Evolutionary conservation across 192 early-diverging fungal species (phyloP).

Genomic region (Mortierella alpina): DNA sequence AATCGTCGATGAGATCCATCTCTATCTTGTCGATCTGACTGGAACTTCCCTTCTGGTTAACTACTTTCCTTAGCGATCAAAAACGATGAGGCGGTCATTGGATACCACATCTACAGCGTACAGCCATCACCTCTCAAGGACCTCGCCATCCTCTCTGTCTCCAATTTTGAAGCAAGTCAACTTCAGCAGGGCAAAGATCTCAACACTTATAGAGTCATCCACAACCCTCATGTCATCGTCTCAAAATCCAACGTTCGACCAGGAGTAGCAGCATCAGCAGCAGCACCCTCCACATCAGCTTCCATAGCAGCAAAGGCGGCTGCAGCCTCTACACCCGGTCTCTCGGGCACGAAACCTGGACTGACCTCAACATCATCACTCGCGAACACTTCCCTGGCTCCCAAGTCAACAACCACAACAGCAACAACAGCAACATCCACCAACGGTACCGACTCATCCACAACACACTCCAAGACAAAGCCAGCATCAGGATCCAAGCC

Average conservation of each 20-base stretch:
- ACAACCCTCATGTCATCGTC: conserved; percentile 14
- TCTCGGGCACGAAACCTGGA: neutral
- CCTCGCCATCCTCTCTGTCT: conserved; percentile 22
- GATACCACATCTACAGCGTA: conserved; percentile 48
- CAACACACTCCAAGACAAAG: conserved; percentile 2
- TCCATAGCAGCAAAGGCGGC: neutral
- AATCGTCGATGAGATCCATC: neutral
- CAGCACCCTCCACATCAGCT: neutral
- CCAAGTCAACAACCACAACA: neutral
- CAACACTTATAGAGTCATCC: conserved; percentile 25
- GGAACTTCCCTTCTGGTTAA: neutral
- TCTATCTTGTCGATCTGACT: neutral
- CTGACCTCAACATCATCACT: conserved; percentile 2
- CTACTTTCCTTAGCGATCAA: conserved; percentile 7
- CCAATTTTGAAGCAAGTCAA: conserved; percentile 26
- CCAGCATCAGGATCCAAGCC: conserved; percentile 6
- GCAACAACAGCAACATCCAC: conserved; percentile 1
- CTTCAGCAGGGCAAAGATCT: conserved; percentile 49
- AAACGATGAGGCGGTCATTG: conserved; percentile 11
- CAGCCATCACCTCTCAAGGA: conserved; percentile 41
- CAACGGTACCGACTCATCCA: neutral
- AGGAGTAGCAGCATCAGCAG: neutral
- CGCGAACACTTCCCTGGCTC: neutral
- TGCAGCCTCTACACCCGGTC: neutral
- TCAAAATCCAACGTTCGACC: conserved; percentile 13